Conservation (phyloP, 164 flowering plant species). For the Cinnamomum chago region DNA sequence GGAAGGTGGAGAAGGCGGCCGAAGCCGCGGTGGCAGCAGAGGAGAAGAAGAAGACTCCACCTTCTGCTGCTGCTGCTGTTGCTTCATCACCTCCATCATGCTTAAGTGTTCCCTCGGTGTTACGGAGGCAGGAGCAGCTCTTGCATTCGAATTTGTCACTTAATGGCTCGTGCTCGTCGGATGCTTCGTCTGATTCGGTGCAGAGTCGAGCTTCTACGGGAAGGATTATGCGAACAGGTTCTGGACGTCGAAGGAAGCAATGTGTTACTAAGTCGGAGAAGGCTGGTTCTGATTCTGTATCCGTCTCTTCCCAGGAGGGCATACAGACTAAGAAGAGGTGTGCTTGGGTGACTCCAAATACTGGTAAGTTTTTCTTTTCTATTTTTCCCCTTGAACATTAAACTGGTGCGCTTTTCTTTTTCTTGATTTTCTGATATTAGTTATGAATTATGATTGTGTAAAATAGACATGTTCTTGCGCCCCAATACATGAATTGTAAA, state of each 20-base stretch:
- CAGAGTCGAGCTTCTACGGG: slow-evolving; percentile 59
- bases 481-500: no score
- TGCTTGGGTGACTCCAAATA: slow-evolving; percentile 73
- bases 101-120: slow-evolving; percentile 21
- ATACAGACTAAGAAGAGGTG: slow-evolving; percentile 49
- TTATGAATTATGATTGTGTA: no score
- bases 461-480: no score
- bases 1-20: slow-evolving; percentile 35
- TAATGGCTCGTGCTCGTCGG: slow-evolving; percentile 66
- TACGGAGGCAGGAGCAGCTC: slow-evolving; percentile 35
- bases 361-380: slow-evolving; percentile 37
- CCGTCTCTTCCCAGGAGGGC: slow-evolving; percentile 19
- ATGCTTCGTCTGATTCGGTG: slow-evolving; percentile 62
- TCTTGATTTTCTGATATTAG: no score
- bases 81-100: slow-evolving; percentile 24
- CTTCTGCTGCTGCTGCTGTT: slow-evolving; percentile 14
- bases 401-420: background rate
- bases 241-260: slow-evolving; percentile 34
- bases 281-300: slow-evolving; percentile 17
- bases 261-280: slow-evolving; percentile 25
- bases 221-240: slow-evolving; percentile 29
- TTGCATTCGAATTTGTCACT: slow-evolving; percentile 42
- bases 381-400: background rate
- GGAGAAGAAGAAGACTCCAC: slow-evolving; percentile 26
- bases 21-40: slow-evolving; percentile 11